These are phyloP conservation scores for Ophiostoma fasciatum DNA, from an alignment of 2,329 filamentous ascomycete genomes.

Conservation along the genomic window DNA sequence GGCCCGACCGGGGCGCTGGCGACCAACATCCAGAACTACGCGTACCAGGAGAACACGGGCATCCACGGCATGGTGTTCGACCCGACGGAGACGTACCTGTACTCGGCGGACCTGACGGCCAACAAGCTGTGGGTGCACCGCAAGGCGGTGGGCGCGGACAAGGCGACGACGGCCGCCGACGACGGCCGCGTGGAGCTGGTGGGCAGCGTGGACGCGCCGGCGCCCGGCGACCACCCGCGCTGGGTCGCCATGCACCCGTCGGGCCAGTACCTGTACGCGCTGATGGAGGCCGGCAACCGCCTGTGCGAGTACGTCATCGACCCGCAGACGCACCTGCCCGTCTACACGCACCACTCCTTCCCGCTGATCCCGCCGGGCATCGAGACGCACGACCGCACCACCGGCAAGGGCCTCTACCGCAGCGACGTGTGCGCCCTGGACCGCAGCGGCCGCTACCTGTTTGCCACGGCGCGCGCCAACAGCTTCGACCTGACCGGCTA, in stretches of 20 bases:
- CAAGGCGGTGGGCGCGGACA: conserved; percentile 28
- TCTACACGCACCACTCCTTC: conserved; percentile 63
- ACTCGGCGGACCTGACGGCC: conserved; percentile 62
- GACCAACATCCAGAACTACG: conserved; percentile 56
- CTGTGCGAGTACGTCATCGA: conserved; percentile 73
- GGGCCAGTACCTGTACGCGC: conserved; percentile 65
- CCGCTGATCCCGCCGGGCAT: conserved; percentile 68
- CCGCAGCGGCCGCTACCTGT: conserved; percentile 57
- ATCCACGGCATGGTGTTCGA: conserved; percentile 78
- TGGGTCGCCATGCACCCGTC: conserved; percentile 77
- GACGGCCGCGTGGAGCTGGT: conserved; percentile 52
- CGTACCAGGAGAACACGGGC: conserved; percentile 53
- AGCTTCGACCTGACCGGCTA: conserved; percentile 64
- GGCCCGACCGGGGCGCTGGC: conserved; percentile 41
- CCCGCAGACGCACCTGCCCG: conserved; percentile 53
- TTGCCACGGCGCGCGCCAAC: conserved; percentile 73
- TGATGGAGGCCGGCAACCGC: conserved; percentile 83
- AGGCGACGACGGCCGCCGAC: conserved; percentile 21
- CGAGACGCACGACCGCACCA: conserved; percentile 25
- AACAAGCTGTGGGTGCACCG: conserved; percentile 78
- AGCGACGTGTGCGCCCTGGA: conserved; percentile 71
- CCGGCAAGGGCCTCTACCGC: conserved; percentile 50
- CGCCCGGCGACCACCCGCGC: conserved; percentile 60
- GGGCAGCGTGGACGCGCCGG: conserved; percentile 58
- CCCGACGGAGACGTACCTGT: conserved; percentile 56